phyloP scores from a whole-genome alignment of 2,329 filamentous ascomycete species.

The Cryphonectria nitschkei region DNA sequence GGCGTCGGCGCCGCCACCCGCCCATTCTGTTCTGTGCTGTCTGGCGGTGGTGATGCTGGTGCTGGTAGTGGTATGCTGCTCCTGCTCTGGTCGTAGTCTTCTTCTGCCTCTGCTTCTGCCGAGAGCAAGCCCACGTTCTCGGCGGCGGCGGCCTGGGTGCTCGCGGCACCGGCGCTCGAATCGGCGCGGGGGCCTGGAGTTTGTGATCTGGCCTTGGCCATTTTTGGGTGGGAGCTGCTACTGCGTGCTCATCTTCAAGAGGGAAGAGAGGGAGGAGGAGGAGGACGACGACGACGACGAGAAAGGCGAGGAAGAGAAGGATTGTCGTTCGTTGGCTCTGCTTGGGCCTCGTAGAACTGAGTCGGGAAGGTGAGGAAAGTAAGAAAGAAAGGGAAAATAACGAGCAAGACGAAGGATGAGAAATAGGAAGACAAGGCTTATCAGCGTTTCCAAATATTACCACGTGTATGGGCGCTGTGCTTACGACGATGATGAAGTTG shows the following conservation, averaged over 20 bases:
- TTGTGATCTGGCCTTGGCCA: slow-evolving; percentile 38
- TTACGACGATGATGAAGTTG: slow-evolving; percentile 7
- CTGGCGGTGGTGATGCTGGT: neutral
- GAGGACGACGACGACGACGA: neutral
- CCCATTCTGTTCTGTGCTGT: slow-evolving; percentile 12
- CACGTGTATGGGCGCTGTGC: slow-evolving; percentile 3
- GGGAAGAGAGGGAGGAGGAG: neutral
- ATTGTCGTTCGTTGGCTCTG: neutral
- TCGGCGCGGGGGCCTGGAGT: slow-evolving; percentile 22
- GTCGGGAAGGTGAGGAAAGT: neutral
- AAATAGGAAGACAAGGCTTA: neutral
- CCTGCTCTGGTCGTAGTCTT: slow-evolving; percentile 24
- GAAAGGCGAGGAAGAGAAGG: neutral
- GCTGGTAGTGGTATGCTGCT: neutral
- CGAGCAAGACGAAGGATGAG: neutral
- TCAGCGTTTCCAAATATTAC: slow-evolving; percentile 12
- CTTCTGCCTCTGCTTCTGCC: slow-evolving; percentile 26
- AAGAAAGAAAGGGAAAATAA: no score
- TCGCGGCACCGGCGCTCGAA: slow-evolving; percentile 11
- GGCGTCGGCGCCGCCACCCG: slow-evolving; percentile 17
- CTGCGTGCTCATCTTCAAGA: slow-evolving; percentile 36
- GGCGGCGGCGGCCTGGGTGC: slow-evolving; percentile 23
- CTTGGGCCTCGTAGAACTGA: neutral
- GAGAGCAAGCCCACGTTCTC: slow-evolving; percentile 36
- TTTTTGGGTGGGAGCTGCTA: slow-evolving; percentile 27